Evolutionary conservation across 2,329 filamentous ascomycete species (phyloP), one percentile per base, ranked within the genome.

Genomic region (Aspergillus pseudotamarii): DNA sequence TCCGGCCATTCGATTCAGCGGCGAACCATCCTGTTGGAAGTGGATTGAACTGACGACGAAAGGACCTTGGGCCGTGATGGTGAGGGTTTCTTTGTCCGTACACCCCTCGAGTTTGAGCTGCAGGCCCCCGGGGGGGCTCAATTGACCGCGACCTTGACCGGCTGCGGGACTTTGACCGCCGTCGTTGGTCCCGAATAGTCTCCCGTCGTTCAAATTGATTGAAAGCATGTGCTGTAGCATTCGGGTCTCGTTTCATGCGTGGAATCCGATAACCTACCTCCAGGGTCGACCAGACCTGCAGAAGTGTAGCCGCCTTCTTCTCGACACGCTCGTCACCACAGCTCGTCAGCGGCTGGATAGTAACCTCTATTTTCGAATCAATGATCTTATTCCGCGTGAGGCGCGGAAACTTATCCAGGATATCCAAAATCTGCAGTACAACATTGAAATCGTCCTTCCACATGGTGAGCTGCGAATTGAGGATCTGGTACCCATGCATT

Each of bases 321-420:
- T 89, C 85, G 23, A 99, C 92, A 63, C 91, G 85, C 65, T 92
- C 88, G 72, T 97, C 89, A 10, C 89, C 87, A 21, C 88, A 91
- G 14, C 80, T 80, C 1, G 84, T 86, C 58, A 98, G 81, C 4
- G 85, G 85, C 71, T 92, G 83, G 48, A 99, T 86, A 0, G 91
- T 90, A 2, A 89, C 85, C 76, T 98, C 95, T 65, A 99, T 97
- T 72, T 96, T 96, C 10, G 95, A 96, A 72, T 97, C 94, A 68
- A 92, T 89, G 63, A 99, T 97, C 80, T 99, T 99, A 83, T 99
- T 99, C 64, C 93, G 90, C 23, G 95, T 98, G 57, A 98, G 83
- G 11, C 94, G 90, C 0, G 95, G 95, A 68, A 98, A 91, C 67
- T 89, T 90, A 77, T 96, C 90, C 23, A 99, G 85, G 60, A 99